These are phyloP conservation scores for Trichosanthes cucumerina DNA, from an alignment of 306 rosid genomes.

Conservation along the genomic window DNA sequence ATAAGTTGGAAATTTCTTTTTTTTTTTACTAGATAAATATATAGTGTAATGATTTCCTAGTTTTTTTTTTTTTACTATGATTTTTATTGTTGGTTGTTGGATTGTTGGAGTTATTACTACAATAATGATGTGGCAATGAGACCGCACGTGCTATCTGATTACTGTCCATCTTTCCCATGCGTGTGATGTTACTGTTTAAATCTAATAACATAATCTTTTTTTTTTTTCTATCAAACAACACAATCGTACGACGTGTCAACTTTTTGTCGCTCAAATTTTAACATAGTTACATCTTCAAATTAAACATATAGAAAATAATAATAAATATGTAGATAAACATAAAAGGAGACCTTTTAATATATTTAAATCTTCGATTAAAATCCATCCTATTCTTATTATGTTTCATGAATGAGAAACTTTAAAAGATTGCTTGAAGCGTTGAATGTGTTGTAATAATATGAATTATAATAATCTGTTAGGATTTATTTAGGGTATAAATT, in stretches of 20 bases:
- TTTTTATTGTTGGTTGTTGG: background rate
- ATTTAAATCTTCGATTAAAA: too few relatives aligned
- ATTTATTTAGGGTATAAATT: too few relatives aligned
- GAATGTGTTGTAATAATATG: too few relatives aligned
- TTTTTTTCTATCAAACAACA: too few relatives aligned
- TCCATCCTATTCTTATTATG: background rate
- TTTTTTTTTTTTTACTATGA: background rate
- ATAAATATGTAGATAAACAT: too few relatives aligned
- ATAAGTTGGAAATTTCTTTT: background rate
- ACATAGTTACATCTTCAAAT: background rate
- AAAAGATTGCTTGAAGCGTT: too few relatives aligned
- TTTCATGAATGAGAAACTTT: background rate
- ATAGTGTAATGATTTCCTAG: background rate
- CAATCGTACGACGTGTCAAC: background rate
- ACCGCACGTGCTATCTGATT: background rate
- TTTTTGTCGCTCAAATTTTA: background rate
- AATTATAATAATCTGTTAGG: too few relatives aligned
- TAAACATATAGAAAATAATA: too few relatives aligned
- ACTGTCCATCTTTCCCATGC: background rate
- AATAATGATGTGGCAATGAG: conserved; percentile 7
- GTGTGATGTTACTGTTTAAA: background rate
- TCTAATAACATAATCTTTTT: background rate
- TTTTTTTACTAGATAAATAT: background rate
- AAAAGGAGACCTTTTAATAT: too few relatives aligned
- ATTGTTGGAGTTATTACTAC: background rate